A percentile compares a stretch with the other conserved stretches of the same genome.
Evolutionary conservation across 2,329 filamentous ascomycete species (phyloP).

Genomic region (Zymoseptoria tritici): DNA sequence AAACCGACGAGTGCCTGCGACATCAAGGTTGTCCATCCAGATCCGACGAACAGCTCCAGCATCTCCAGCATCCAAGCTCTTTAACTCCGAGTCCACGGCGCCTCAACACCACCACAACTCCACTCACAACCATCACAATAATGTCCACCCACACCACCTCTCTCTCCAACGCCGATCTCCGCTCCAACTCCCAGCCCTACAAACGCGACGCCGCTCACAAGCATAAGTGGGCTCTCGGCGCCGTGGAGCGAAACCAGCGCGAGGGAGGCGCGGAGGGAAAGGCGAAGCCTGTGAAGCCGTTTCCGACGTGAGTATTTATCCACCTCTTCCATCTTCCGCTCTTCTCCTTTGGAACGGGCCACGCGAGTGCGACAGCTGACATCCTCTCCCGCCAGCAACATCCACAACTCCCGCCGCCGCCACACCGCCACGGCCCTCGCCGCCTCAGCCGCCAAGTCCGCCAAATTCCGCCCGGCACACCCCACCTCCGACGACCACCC

Average conservation of each 20-base stretch:
- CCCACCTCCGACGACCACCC: neutral
- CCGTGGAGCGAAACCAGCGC: slow-evolving; percentile 4
- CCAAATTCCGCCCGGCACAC: neutral
- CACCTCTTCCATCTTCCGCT: neutral
- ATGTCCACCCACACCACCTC: slow-evolving; percentile 41
- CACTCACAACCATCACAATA: slow-evolving; percentile 17
- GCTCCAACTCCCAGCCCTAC: slow-evolving; percentile 46
- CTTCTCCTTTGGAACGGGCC: too few species aligned
- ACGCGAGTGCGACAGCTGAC: slow-evolving; percentile 3
- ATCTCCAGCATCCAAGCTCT: neutral
- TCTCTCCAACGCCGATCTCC: slow-evolving; percentile 45
- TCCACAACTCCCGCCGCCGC: neutral
- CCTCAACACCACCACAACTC: slow-evolving; percentile 3
- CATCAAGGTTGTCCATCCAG: slow-evolving; percentile 20
- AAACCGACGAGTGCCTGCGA: slow-evolving; percentile 3
- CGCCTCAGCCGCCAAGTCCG: neutral
- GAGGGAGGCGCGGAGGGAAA: slow-evolving; percentile 21
- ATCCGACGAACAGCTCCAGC: slow-evolving; percentile 1
- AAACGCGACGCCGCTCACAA: slow-evolving; percentile 44
- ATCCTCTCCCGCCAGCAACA: slow-evolving; percentile 8
- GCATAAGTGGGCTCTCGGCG: slow-evolving; percentile 45
- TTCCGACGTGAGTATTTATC: slow-evolving; percentile 25
- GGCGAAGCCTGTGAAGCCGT: slow-evolving; percentile 27
- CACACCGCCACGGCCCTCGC: neutral
- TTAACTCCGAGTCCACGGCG: neutral